phyloP scores from a whole-genome alignment of 164 flowering plant genomes.

The Piper betle region DNA sequence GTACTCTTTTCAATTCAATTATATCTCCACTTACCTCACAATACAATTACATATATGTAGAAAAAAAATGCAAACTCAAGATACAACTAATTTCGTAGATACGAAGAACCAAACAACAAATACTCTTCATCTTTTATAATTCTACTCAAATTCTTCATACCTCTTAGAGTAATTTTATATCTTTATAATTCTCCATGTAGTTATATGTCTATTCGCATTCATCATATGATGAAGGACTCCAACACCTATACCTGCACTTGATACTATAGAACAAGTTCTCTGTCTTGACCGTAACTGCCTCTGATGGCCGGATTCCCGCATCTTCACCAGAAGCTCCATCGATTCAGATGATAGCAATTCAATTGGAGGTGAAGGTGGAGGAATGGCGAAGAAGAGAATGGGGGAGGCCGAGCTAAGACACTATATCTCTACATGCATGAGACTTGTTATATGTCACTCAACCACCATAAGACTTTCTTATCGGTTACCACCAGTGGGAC shows the following conservation, averaged over 20 bases:
- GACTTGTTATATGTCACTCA: background rate
- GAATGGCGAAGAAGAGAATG: background rate
- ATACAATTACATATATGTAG: too few relatives aligned
- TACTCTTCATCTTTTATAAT: too few relatives aligned
- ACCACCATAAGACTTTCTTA: background rate
- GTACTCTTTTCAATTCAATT: too few relatives aligned
- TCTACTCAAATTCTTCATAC: too few relatives aligned
- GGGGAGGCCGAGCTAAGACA: slow-evolving; percentile 49
- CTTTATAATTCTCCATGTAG: too few relatives aligned
- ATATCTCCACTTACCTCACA: too few relatives aligned
- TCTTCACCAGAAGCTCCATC: slow-evolving; percentile 36
- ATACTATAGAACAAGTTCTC: slow-evolving; percentile 32
- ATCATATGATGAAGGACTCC: too few relatives aligned
- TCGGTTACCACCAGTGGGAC: background rate
- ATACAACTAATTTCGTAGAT: too few relatives aligned
- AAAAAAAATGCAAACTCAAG: too few relatives aligned
- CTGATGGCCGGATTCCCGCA: slow-evolving; percentile 18
- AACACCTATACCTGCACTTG: slow-evolving; percentile 12
- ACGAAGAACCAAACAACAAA: too few relatives aligned
- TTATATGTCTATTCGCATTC: too few relatives aligned
- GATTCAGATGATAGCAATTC: background rate
- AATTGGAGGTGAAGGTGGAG: slow-evolving; percentile 1
- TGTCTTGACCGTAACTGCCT: slow-evolving; percentile 34
- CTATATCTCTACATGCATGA: slow-evolving; percentile 6
- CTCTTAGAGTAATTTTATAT: too few relatives aligned